Evolutionary conservation across 1,139 yeast species (phyloP), one percentile per base, ranked within the genome.

Genomic region (Kodamaea arcana): DNA sequence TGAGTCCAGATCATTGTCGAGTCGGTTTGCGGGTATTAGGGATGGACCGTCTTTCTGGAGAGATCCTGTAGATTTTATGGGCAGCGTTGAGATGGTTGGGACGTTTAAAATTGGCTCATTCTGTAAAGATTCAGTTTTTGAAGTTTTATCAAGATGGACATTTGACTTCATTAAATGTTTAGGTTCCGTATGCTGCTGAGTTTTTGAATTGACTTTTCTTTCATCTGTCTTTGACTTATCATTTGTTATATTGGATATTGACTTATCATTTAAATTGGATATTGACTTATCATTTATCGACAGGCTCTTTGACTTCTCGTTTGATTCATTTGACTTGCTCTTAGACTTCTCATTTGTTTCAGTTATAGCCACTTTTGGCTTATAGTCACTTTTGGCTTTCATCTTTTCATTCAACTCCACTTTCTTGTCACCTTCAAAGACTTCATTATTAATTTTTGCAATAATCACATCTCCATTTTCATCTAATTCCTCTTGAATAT

Each of bases 401-500:
- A 7, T 18, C 9, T 6, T 9, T 7, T 7, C 9, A 7, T 18
- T 6, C 6, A 7, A 24, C 7, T 22, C 27, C 12, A 15, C 13
- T 5, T n/a, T 16, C 21, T 10, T 14, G n/a, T 30, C 18, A 9
- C 22, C n/a, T 5, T 16, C 7, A 2, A 20, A 13, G 4, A 15
- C 11, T 3, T 28, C 13, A 24, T 60, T 48, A 34, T 60, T 62
- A 4, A 65, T 36, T 16, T 64, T 60, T 9, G 70, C 63, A 12
- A 45, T 54, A 0, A 82, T 52, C 1, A 87, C 69, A 43, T 83
- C 78, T 0, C 80, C 96, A 10, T 83, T 79, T 1, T 84, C 95
- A 54, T 88, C 96, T 28, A 90, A 58, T 37, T 83, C 88, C 52
- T 90, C 97, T 34, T 81, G 71, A 15, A 88, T 88, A 39, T 88